Evolutionary conservation across 2,329 filamentous ascomycete species (phyloP).

Genomic region (Sarocladium oryzae): DNA sequence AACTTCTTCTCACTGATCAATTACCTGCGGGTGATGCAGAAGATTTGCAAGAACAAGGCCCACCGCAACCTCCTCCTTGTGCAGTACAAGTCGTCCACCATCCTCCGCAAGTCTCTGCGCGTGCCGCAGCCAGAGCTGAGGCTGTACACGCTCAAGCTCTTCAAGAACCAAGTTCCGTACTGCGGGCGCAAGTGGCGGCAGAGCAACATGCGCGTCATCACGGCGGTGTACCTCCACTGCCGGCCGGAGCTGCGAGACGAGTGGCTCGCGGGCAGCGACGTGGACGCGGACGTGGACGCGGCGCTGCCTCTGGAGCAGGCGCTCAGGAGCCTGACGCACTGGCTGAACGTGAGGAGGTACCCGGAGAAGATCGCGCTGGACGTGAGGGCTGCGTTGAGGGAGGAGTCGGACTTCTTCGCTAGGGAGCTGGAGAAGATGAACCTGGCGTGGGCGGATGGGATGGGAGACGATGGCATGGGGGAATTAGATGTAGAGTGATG

Average conservation of each 20-base stretch:
- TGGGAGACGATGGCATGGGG: constrained; percentile 24
- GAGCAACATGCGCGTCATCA: constrained; percentile 97
- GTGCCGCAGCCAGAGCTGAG: constrained; percentile 82
- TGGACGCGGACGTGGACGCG: constrained; percentile 91
- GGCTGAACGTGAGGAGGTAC: constrained; percentile 83
- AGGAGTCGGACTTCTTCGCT: constrained; percentile 74
- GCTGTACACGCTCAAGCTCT: constrained; percentile 92
- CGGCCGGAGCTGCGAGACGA: constrained; percentile 89
- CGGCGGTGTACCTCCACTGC: constrained; percentile 90
- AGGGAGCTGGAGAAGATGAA: constrained; percentile 71
- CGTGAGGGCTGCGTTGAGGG: constrained; percentile 52
- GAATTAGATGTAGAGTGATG: constrained; percentile 4
- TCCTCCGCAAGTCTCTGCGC: constrained; percentile 84
- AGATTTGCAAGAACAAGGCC: constrained; percentile 91
- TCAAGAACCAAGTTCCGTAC: constrained; percentile 98
- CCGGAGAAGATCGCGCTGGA: constrained; percentile 66
- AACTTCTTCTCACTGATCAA: constrained; percentile 96
- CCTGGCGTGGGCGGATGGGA: constrained; percentile 38
- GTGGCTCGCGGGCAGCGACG: constrained; percentile 85
- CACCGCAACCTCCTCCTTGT: constrained; percentile 91
- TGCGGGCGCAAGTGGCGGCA: constrained; percentile 98
- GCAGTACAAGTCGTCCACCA: constrained; percentile 89
- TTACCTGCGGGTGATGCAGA: constrained; percentile 92
- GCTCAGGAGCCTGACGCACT: constrained; percentile 81
- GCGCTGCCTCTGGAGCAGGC: constrained; percentile 89